Percentiles rank a stretch among this genome's conserved stretches.
Conservation (phyloP, 2,329 filamentous ascomycete species). For the Hymenoscyphus scutula region DNA sequence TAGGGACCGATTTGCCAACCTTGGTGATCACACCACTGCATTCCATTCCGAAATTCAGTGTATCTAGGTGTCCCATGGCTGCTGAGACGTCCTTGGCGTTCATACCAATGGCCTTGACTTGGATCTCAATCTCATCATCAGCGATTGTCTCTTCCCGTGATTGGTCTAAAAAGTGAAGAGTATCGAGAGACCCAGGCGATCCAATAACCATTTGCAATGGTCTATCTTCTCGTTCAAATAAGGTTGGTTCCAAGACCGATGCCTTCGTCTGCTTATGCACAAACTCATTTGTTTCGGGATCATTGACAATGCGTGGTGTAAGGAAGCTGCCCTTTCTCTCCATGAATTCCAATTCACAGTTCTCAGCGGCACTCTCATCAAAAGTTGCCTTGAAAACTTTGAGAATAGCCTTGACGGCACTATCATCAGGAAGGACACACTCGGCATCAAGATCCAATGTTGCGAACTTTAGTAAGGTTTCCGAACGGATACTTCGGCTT, state of each 20-base stretch:
- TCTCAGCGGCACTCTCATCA: slow-evolving; percentile 15
- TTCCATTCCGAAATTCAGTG: slow-evolving; percentile 37
- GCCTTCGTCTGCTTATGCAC: slow-evolving; percentile 28
- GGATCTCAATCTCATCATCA: slow-evolving; percentile 30
- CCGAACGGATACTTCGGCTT: slow-evolving; percentile 31
- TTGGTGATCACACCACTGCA: slow-evolving; percentile 37
- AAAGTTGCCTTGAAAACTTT: slow-evolving; percentile 25
- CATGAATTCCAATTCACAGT: slow-evolving; percentile 29
- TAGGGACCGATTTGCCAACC: slow-evolving; percentile 32
- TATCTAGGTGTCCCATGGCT: slow-evolving; percentile 36
- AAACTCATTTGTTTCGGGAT: slow-evolving; percentile 33
- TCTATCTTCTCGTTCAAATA: slow-evolving; percentile 23
- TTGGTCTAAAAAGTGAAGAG: slow-evolving; percentile 30
- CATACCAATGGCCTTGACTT: slow-evolving; percentile 35
- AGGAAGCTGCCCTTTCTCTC: slow-evolving; percentile 32
- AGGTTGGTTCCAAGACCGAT: slow-evolving; percentile 20
- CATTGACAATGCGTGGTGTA: slow-evolving; percentile 28
- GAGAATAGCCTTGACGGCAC: slow-evolving; percentile 19
- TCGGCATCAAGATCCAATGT: slow-evolving; percentile 30
- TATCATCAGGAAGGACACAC: slow-evolving; percentile 37
- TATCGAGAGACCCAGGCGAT: slow-evolving; percentile 30
- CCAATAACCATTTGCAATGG: slow-evolving; percentile 28
- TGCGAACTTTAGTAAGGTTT: slow-evolving; percentile 31
- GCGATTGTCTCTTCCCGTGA: slow-evolving; percentile 12
- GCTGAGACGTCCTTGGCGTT: slow-evolving; percentile 35